These are phyloP conservation scores for Coemansia sp. DNA, from an alignment of 192 early-diverging fungal species.

Conservation along the genomic window DNA sequence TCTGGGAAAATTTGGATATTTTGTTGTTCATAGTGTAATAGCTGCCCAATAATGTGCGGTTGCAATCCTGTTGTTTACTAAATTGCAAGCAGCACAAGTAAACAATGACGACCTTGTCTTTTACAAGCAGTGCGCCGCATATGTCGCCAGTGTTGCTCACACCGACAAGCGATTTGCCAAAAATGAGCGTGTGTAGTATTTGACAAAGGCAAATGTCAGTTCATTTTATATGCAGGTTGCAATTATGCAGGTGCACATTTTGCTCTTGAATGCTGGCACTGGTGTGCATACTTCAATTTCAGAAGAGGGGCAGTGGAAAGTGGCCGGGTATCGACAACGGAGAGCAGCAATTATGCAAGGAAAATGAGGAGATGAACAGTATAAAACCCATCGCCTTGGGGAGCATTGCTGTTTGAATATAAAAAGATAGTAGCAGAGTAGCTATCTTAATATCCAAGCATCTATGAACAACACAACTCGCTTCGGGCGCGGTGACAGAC, in stretches of 20 bases:
- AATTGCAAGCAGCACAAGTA: background rate
- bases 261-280: background rate
- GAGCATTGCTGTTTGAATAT: background rate
- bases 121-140: background rate
- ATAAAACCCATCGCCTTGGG: background rate
- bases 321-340: background rate
- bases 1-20: background rate
- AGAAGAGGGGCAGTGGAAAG: background rate
- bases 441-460: background rate
- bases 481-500: background rate
- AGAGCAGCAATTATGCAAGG: background rate
- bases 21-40: background rate
- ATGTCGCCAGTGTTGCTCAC: background rate
- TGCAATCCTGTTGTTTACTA: background rate
- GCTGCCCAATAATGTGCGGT: background rate
- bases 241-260: background rate
- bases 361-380: background rate
- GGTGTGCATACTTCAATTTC: background rate
- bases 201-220: background rate
- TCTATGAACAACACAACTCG: background rate
- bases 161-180: background rate
- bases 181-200: background rate
- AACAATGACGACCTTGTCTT: background rate
- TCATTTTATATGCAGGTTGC: background rate
- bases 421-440: background rate